phyloP scores from a whole-genome alignment of 2,329 filamentous ascomycete species.

The Pleomassaria siparia region DNA sequence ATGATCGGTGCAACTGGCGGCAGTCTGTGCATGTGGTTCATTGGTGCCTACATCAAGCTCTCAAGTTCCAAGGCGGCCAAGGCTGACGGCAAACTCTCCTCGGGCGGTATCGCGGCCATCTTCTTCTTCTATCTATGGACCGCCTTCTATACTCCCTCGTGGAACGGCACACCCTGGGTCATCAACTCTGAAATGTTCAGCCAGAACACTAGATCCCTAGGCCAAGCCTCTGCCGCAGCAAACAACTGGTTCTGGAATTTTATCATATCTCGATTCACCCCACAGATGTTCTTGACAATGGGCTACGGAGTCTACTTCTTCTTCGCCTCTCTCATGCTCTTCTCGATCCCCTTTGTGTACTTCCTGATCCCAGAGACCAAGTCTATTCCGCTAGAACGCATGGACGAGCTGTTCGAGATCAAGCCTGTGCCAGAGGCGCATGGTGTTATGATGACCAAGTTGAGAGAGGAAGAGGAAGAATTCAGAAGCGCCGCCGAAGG shows the following conservation, averaged over 20 bases:
- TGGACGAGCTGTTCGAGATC: conserved; percentile 51
- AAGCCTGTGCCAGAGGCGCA: conserved; percentile 47
- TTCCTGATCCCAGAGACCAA: conserved; percentile 50
- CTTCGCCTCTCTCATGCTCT: conserved; percentile 51
- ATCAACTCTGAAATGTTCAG: conserved; percentile 75
- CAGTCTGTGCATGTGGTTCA: conserved; percentile 66
- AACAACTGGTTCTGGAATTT: conserved; percentile 77
- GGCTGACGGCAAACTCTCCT: conserved; percentile 38
- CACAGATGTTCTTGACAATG: conserved; percentile 59
- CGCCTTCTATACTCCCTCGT: conserved; percentile 68
- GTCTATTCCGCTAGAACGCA: conserved; percentile 48
- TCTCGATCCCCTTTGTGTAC: conserved; percentile 49
- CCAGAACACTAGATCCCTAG: conserved; percentile 67
- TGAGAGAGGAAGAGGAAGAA: conserved; percentile 42
- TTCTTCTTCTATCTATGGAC: conserved; percentile 78
- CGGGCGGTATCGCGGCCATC: conserved; percentile 61
- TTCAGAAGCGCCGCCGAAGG: conserved; percentile 44
- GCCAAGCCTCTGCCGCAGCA: conserved; percentile 70
- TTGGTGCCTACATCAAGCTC: conserved; percentile 62
- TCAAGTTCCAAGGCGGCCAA: conserved; percentile 42
- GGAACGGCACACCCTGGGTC: conserved; percentile 77
- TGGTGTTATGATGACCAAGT: conserved; percentile 41
- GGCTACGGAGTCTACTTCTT: conserved; percentile 49
- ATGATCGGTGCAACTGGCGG: conserved; percentile 65
- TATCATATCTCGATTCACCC: conserved; percentile 67